Evolutionary conservation across 352 stramenopile genomes (phyloP).

Genomic region (Globisporangium rhizosaccharum): DNA sequence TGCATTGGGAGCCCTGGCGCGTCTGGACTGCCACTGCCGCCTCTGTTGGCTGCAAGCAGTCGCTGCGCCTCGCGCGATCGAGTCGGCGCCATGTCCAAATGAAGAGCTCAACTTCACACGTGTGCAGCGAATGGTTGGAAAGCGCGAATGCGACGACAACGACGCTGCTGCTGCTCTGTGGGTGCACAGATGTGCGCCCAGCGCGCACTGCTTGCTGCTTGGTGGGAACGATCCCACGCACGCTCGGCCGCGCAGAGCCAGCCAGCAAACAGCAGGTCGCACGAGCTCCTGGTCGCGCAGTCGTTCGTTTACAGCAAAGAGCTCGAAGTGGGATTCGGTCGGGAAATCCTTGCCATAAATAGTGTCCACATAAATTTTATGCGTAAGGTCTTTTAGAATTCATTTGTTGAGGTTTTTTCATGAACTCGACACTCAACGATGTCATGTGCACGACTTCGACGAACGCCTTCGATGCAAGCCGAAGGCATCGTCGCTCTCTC

Average conservation of each 20-base stretch:
- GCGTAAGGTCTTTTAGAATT: neutral
- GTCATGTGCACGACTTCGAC: too few species aligned
- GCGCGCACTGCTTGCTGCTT: neutral
- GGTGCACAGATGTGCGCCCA: neutral
- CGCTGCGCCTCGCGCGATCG: constrained; percentile 11
- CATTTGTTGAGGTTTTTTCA: too few species aligned
- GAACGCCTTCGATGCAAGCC: too few species aligned
- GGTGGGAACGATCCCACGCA: constrained; percentile 1
- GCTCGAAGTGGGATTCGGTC: constrained; percentile 6
- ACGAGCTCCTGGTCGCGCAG: neutral
- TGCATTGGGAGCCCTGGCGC: constrained; percentile 1
- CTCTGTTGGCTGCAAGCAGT: neutral
- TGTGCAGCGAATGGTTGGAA: neutral
- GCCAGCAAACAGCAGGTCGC: neutral
- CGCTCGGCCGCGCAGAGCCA: neutral
- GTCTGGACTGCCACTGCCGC: constrained; percentile 1
- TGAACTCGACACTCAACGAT: too few species aligned
- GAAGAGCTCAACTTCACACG: neutral
- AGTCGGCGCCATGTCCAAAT: constrained; percentile 3
- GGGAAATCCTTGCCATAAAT: neutral
- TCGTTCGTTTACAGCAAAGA: constrained; percentile 15
- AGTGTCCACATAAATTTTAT: neutral
- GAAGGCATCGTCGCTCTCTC: too few species aligned
- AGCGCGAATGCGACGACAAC: neutral
- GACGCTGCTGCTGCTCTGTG: neutral